Conservation (phyloP, 805 yeast species). For the Candida loeiensis region DNA sequence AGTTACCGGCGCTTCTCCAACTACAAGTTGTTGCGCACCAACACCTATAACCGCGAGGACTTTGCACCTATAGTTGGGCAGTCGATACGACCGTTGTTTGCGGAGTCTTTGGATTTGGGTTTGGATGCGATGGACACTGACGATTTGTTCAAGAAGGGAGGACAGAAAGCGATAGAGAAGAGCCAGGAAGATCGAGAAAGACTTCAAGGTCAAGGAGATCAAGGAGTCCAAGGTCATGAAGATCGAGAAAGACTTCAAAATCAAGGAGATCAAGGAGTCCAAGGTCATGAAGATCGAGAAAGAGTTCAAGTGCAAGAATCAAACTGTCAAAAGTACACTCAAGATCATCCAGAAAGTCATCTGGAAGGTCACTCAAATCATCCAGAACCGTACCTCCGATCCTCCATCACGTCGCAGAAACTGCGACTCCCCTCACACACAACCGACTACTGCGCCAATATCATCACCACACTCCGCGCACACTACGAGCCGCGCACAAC, state of each 20-base stretch:
- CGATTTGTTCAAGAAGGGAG: constrained; percentile 12
- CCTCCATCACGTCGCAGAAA: constrained; percentile 8
- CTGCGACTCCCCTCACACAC: constrained; percentile 15
- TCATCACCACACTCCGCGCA: constrained; percentile 25
- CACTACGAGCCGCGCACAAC: constrained; percentile 18
- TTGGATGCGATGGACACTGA: constrained; percentile 12
- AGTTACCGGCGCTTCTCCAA: constrained; percentile 20
- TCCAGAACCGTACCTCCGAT: neutral
- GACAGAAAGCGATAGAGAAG: too few species aligned
- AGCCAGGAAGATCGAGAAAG: too few species aligned
- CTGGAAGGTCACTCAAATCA: too few species aligned
- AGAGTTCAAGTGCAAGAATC: too few species aligned
- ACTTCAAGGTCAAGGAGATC: too few species aligned
- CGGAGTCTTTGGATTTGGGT: constrained; percentile 13
- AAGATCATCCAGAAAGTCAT: too few species aligned
- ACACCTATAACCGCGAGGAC: constrained; percentile 14
- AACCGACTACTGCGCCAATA: constrained; percentile 23
- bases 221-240: too few species aligned
- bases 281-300: too few species aligned
- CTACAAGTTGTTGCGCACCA: constrained; percentile 16
- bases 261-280: too few species aligned
- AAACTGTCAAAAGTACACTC: too few species aligned
- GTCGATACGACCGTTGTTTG: constrained; percentile 20
- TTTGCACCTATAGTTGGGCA: constrained; percentile 22
- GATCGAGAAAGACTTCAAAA: too few species aligned